A percentile compares a stretch with the other conserved stretches of the same genome.
Conservation (phyloP, 345 rosid species). For the Dimocarpus longan region DNA sequence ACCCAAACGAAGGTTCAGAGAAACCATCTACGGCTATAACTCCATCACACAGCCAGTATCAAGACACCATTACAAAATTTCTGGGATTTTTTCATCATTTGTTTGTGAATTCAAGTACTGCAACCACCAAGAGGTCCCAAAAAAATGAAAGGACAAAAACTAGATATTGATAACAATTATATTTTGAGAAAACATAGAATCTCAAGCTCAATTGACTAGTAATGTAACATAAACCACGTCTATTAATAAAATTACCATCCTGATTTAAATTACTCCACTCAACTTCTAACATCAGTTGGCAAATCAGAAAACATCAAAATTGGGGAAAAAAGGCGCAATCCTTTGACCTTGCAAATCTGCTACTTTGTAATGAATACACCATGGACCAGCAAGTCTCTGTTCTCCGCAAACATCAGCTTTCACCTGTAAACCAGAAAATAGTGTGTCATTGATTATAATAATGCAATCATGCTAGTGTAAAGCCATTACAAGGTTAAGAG, state of each 20-base stretch:
- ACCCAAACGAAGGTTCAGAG: background rate
- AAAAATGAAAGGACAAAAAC: background rate
- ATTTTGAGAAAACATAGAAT: background rate
- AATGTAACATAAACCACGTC: background rate
- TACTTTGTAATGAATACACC: background rate
- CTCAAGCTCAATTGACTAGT: background rate
- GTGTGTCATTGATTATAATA: background rate
- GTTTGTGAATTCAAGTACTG: background rate
- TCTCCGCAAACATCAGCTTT: background rate
- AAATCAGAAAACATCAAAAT: background rate
- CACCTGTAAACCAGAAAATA: slow-evolving; percentile 5
- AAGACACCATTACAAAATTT: too few relatives aligned
- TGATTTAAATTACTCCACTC: background rate
- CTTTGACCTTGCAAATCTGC: background rate
- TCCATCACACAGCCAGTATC: too few relatives aligned
- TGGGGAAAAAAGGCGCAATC: background rate
- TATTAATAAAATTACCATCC: slow-evolving; percentile 4
- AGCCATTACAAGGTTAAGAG: background rate
- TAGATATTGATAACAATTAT: background rate
- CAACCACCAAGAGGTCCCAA: background rate
- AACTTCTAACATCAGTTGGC: background rate
- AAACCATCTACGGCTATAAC: background rate
- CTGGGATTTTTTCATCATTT: background rate
- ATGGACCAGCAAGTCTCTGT: background rate
- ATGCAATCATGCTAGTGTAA: background rate